phyloP scores from a whole-genome alignment of 2,329 filamentous ascomycete genomes.

The Microsporum ferrugineum region DNA sequence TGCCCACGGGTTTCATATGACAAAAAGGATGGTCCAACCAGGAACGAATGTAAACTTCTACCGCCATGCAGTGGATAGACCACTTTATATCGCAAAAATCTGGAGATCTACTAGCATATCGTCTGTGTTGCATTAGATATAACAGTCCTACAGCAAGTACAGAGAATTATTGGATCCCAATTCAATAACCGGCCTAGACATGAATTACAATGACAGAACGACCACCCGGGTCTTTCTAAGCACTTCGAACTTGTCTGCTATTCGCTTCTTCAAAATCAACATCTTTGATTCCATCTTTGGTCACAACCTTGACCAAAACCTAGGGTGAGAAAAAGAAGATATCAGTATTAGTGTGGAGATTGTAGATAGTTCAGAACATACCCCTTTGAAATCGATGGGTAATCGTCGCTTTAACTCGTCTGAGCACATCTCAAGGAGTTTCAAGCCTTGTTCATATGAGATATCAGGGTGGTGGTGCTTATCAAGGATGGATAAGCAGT shows the following conservation, averaged over 20 bases:
- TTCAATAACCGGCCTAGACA: not conserved
- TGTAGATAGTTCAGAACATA: constrained; percentile 34
- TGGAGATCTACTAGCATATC: not conserved
- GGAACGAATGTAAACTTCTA: not conserved
- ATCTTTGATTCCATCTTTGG: constrained; percentile 81
- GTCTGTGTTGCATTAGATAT: not conserved
- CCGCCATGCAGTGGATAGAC: not conserved
- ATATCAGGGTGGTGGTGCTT: constrained; percentile 98
- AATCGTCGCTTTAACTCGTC: constrained; percentile 94
- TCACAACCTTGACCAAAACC: constrained; percentile 72
- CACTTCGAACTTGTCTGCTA: constrained; percentile 46
- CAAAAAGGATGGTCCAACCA: too few relatives aligned
- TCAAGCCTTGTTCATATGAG: constrained; percentile 73
- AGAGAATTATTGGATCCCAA: not conserved
- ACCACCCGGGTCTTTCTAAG: constrained; percentile 25
- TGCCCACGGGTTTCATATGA: too few relatives aligned
- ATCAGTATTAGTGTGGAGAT: not conserved
- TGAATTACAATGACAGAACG: constrained; percentile 17
- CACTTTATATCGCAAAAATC: not conserved
- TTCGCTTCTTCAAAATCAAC: constrained; percentile 63
- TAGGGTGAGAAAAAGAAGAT: constrained; percentile 10
- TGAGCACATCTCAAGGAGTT: constrained; percentile 86
- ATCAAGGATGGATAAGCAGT: constrained; percentile 93
- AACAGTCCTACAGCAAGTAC: not conserved
- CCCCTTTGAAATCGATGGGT: constrained; percentile 97